Conservation (phyloP, 306 rosid species). For the Vigna nakashimae region DNA sequence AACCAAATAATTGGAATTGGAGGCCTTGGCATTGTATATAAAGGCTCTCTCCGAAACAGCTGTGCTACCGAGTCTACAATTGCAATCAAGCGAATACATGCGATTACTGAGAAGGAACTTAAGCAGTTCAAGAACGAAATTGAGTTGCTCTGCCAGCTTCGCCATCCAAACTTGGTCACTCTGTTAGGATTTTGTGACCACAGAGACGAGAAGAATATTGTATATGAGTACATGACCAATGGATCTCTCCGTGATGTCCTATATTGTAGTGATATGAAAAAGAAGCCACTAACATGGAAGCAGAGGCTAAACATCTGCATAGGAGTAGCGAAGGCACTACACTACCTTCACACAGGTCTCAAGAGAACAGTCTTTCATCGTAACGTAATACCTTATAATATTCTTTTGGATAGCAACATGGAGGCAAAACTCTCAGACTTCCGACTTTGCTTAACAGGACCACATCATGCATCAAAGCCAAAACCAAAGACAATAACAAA, state of each 20-base stretch:
- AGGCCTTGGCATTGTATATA: neutral
- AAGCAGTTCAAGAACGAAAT: conserved; percentile 26
- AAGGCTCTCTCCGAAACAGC: conserved; percentile 15
- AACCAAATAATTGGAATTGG: neutral
- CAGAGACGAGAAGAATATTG: conserved; percentile 29
- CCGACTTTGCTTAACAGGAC: conserved; percentile 8
- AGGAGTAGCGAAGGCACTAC: conserved; percentile 41
- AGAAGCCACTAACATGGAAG: conserved; percentile 36
- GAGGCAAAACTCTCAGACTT: conserved; percentile 31
- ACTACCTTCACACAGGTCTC: conserved; percentile 45
- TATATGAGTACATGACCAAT: conserved; percentile 15
- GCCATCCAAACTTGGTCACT: conserved; percentile 24
- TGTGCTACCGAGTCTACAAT: neutral
- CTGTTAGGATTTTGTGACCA: conserved; percentile 36
- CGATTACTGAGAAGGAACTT: neutral
- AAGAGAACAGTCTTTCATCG: conserved; percentile 19
- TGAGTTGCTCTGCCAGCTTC: conserved; percentile 37
- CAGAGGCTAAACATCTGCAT: conserved; percentile 43
- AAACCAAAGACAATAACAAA: neutral
- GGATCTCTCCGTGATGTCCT: conserved; percentile 9
- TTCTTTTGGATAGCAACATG: conserved; percentile 37
- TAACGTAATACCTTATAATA: conserved; percentile 15
- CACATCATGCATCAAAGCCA: neutral
- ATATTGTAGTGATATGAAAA: neutral
- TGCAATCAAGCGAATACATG: neutral